These are phyloP conservation scores for Jatropha podagrica DNA, from an alignment of 441 rosid genomes.

Conservation along the genomic window DNA sequence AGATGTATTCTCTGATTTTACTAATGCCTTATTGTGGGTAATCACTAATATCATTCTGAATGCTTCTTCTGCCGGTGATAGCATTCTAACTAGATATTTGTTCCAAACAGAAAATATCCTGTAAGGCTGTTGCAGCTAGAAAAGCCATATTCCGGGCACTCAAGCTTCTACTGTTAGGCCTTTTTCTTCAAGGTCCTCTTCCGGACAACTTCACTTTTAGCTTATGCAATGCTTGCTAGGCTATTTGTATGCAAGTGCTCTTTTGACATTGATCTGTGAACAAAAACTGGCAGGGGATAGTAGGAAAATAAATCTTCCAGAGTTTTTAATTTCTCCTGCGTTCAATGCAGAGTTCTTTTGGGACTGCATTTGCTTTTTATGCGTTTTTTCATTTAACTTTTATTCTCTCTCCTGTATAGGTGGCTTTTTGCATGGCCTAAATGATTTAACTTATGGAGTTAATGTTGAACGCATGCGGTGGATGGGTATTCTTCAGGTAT, in stretches of 20 bases:
- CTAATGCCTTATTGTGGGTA: not conserved
- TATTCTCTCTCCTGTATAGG: slow-evolving; percentile 44
- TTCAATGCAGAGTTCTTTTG: not conserved
- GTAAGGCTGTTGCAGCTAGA: slow-evolving; percentile 56
- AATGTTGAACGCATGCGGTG: slow-evolving; percentile 56
- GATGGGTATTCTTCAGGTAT: slow-evolving; percentile 85
- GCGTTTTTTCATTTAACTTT: slow-evolving; percentile 4
- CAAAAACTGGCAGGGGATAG: too few relatives aligned
- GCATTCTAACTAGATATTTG: slow-evolving; percentile 8
- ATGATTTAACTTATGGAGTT: slow-evolving; percentile 61
- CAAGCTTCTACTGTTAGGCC: slow-evolving; percentile 62
- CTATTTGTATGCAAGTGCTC: not conserved
- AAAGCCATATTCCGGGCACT: slow-evolving; percentile 56
- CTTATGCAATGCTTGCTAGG: not conserved
- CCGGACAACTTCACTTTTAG: not conserved
- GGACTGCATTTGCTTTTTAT: not conserved
- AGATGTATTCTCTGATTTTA: too few relatives aligned
- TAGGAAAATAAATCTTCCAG: too few relatives aligned
- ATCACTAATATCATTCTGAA: not conserved
- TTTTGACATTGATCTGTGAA: not conserved
- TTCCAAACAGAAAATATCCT: slow-evolving; percentile 51
- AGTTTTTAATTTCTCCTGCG: not conserved
- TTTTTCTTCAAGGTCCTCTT: slow-evolving; percentile 73
- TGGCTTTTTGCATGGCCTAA: slow-evolving; percentile 75
- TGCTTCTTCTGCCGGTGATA: not conserved